A percentile compares a stretch with the other conserved stretches of the same genome.
These are phyloP conservation scores for Paramecium bursaria DNA, from an alignment of 73 alveolate genomes.

Conservation along the genomic window DNA sequence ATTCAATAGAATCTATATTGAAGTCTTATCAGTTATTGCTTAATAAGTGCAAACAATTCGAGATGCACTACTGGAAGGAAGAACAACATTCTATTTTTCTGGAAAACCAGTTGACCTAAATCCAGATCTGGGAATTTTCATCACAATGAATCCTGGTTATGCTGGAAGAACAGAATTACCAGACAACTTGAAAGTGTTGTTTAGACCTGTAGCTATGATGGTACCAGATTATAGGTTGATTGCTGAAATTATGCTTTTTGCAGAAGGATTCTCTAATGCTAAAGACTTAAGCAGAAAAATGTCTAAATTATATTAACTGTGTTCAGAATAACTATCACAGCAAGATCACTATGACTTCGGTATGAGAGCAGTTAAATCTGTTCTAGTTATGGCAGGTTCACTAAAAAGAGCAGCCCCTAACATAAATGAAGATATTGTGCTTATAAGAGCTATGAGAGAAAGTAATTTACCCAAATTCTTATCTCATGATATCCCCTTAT, in stretches of 20 bases:
- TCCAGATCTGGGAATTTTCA: conserved; percentile 93
- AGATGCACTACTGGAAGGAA: conserved; percentile 92
- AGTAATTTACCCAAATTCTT: conserved; percentile 93
- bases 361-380: conserved; percentile 99
- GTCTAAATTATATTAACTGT: conserved; percentile 92
- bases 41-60: conserved; percentile 94
- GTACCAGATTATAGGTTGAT: conserved; percentile 96
- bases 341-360: conserved; percentile 99
- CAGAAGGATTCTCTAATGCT: conserved; percentile 96
- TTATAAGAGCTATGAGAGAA: conserved; percentile 95
- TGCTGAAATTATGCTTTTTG: conserved; percentile 94
- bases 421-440: conserved; percentile 91
- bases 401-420: conserved; percentile 91
- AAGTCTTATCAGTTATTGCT: conserved; percentile 98
- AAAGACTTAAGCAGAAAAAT: conserved; percentile 95
- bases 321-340: conserved; percentile 92
- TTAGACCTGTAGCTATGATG: conserved; percentile 94
- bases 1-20: conserved; percentile 96
- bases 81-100: conserved; percentile 89
- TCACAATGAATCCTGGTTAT: conserved; percentile 99
- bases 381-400: conserved; percentile 95
- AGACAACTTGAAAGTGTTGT: conserved; percentile 93
- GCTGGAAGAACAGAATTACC: conserved; percentile 99
- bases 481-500: conserved; percentile 90
- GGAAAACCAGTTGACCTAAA: conserved; percentile 88